Evolutionary conservation across 352 stramenopile species (phyloP).

Genomic region (Pythium apleroticum): DNA sequence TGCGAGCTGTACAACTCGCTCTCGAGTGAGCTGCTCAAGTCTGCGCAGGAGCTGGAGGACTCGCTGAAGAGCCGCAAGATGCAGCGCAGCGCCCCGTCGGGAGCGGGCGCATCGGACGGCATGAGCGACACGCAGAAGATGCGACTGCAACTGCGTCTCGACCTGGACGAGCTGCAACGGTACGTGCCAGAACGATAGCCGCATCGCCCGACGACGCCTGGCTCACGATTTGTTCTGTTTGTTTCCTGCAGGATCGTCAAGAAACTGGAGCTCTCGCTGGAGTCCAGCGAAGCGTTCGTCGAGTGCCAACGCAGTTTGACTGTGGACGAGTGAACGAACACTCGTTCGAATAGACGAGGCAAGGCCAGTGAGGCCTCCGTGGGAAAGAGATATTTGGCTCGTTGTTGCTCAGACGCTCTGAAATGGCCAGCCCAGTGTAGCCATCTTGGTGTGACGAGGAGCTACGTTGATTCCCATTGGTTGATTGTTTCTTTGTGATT

Average conservation of each 20-base stretch:
- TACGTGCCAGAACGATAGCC: constrained; percentile 23
- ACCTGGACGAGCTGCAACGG: constrained; percentile 73
- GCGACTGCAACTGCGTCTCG: constrained; percentile 73
- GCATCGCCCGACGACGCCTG: not conserved
- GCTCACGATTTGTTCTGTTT: not conserved
- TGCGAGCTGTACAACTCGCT: constrained; percentile 62
- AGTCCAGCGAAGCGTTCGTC: constrained; percentile 34
- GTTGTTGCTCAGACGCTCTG: too few relatives aligned
- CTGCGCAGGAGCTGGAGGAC: constrained; percentile 77
- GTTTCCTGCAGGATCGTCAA: constrained; percentile 48
- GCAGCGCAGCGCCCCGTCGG: constrained; percentile 48
- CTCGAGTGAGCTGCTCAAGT: constrained; percentile 74
- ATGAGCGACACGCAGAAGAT: constrained; percentile 88
- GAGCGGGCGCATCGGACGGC: constrained; percentile 24
- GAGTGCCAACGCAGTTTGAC: constrained; percentile 24
- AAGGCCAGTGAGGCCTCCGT: too few relatives aligned
- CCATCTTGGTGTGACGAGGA: not conserved
- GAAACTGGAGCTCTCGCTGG: constrained; percentile 45
- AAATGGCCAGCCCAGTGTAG: constrained; percentile 1
- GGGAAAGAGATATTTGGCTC: too few relatives aligned
- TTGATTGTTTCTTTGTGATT: not conserved
- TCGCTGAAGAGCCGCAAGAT: constrained; percentile 88
- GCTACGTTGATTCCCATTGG: not conserved
- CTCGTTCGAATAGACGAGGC: too few relatives aligned
- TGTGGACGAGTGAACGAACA: not conserved